These are phyloP conservation scores for Debaryomyces castellii DNA, from an alignment of 805 yeast species.

Conservation along the genomic window DNA sequence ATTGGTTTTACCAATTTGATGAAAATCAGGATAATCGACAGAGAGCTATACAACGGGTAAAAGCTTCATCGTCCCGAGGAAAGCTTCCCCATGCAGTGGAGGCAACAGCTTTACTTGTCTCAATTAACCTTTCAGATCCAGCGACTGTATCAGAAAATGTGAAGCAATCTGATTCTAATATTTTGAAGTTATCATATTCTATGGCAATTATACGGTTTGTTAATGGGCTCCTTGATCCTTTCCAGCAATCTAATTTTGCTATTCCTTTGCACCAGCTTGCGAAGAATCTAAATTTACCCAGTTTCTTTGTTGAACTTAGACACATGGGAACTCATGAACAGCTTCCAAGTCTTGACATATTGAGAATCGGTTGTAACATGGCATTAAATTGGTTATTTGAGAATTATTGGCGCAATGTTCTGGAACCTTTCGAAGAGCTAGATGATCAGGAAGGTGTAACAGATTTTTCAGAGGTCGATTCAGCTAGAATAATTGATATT, in stretches of 20 bases:
- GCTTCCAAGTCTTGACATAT: slow-evolving; percentile 67
- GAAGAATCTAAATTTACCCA: slow-evolving; percentile 63
- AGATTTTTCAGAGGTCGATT: slow-evolving; percentile 8
- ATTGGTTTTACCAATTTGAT: slow-evolving; percentile 51
- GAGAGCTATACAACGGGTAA: slow-evolving; percentile 52
- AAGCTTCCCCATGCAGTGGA: slow-evolving; percentile 72
- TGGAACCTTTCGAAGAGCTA: slow-evolving; percentile 10
- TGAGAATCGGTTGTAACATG: slow-evolving; percentile 55
- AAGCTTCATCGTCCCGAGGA: slow-evolving; percentile 59
- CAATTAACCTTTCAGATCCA: slow-evolving; percentile 47
- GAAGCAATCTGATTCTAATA: slow-evolving; percentile 24
- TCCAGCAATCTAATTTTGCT: slow-evolving; percentile 76
- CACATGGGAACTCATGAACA: slow-evolving; percentile 90
- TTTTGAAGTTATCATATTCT: slow-evolving; percentile 56
- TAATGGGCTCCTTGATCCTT: slow-evolving; percentile 86
- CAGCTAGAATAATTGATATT: slow-evolving; percentile 5
- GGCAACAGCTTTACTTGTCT: slow-evolving; percentile 56
- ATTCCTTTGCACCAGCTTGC: slow-evolving; percentile 79
- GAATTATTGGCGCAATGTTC: slow-evolving; percentile 65
- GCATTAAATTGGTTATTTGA: slow-evolving; percentile 76
- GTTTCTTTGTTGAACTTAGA: slow-evolving; percentile 82
- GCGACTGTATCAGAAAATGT: slow-evolving; percentile 5
- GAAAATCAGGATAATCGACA: slow-evolving; percentile 26
- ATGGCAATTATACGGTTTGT: slow-evolving; percentile 84
- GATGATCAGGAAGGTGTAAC: slow-evolving; percentile 19